Evolutionary conservation across 257 asterid species (phyloP), one percentile per base, ranked within the genome.

Genomic region (Rubia yunnanensis): DNA sequence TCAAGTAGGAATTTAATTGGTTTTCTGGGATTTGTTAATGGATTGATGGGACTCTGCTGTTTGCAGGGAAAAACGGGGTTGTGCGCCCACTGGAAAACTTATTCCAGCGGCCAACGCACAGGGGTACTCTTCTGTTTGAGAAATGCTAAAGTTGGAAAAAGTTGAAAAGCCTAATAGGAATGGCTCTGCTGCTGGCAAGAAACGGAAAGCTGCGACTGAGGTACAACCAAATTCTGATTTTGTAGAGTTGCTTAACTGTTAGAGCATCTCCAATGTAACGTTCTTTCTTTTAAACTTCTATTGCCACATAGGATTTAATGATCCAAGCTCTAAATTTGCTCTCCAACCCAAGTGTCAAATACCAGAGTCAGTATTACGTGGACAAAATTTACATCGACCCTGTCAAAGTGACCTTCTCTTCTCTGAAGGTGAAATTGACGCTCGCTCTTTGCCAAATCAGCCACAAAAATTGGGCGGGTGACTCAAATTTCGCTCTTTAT

Each of bases 61-160:
- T 50, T 30, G 13, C 46, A 72, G 76, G 71, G 60, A 72, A 65
- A 66, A 48, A 52, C 53, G 71, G 32, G 76, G 71, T 36, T 48
- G 50, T 55, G 48, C 20, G 39, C 71, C 66, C 9, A 64, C 71
- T 26, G 70, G 76, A 52, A 5, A 24, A 20, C 71, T 64, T 63
- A 1, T 65, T 30, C 28, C 18, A 14, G 17, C 60, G 8, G 70
- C 75, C 15, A 71, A 57, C 49, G 70, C 61, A n/a, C 57, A 32
- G 20, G 71, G 70, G 9, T 71, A 28, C 52, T 58, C 70, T 39
- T 71, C 66, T 2, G 75, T 71, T 64, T 71, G 66, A 30, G 75
- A 64, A 30, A 64, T 64, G 60, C 60, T 64, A 24, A 56, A 48
- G 32, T 54, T 71, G 11, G 39, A 64, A 17, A 60, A 71, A 64